A percentile compares a stretch with the other conserved stretches of the same genome.
phyloP scores from a whole-genome alignment of 352 stramenopile genomes.

The Phytophthora cactorum region DNA sequence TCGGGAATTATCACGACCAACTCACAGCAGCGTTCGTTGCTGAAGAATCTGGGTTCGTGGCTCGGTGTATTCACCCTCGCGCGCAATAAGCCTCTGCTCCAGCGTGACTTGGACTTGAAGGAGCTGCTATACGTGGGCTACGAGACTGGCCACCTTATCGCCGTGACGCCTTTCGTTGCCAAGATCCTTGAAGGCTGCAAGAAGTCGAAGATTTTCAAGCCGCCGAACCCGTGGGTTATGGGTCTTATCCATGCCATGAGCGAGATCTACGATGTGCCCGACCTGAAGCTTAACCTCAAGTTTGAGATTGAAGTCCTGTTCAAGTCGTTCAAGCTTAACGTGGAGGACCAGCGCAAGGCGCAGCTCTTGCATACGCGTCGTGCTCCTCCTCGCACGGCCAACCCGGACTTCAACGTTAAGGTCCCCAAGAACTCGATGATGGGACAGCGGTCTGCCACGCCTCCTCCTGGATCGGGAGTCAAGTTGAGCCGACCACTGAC shows the following conservation, averaged over 20 bases:
- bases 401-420: slow-evolving; percentile 99
- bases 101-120: slow-evolving; percentile 98
- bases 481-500: slow-evolving; percentile 67
- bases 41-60: slow-evolving; percentile 99
- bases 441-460: slow-evolving; percentile 58
- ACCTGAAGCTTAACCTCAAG: slow-evolving; percentile 99
- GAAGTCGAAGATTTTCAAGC: slow-evolving; percentile 97
- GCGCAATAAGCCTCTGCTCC: slow-evolving; percentile 97
- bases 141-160: slow-evolving; percentile 97
- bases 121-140: slow-evolving; percentile 97
- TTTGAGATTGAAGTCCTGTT: slow-evolving; percentile 99
- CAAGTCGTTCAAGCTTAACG: slow-evolving; percentile 98
- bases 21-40: slow-evolving; percentile 96
- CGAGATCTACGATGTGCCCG: slow-evolving; percentile 98
- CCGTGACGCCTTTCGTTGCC: slow-evolving; percentile 97
- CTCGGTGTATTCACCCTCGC: slow-evolving; percentile 98
- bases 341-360: slow-evolving; percentile 96
- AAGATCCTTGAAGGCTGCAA: slow-evolving; percentile 99
- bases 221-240: slow-evolving; percentile 99
- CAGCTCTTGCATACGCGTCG: slow-evolving; percentile 91
- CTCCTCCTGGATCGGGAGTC: slow-evolving; percentile 51
- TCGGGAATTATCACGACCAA: slow-evolving; percentile 99
- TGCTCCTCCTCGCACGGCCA: slow-evolving; percentile 93
- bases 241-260: slow-evolving; percentile 98
- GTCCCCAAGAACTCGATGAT: slow-evolving; percentile 59